phyloP scores from a whole-genome alignment of 495 filamentous ascomycete species.

The Aspergillus haitiensis region DNA sequence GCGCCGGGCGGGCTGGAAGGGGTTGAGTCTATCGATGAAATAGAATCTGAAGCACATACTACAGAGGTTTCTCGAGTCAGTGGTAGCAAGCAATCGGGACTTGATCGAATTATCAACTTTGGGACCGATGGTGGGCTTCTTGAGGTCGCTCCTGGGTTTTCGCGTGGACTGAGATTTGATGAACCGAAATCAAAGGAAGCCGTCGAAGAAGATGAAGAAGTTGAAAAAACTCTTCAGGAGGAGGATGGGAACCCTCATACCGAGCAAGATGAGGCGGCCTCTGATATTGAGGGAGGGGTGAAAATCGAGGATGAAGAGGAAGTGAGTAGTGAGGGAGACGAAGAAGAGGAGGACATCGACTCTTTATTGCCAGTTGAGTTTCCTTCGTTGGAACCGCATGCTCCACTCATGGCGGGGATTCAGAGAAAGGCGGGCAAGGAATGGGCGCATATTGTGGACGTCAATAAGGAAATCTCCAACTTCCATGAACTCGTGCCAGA shows the following conservation, averaged over 20 bases:
- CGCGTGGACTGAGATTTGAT: conserved; percentile 71
- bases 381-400: conserved; percentile 84
- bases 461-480: conserved; percentile 86
- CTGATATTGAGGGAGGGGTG: conserved; percentile 41
- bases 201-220: conserved; percentile 62
- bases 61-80: conserved; percentile 44
- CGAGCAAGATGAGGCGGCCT: conserved; percentile 33
- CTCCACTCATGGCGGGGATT: conserved; percentile 67
- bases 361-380: conserved; percentile 89
- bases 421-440: conserved; percentile 74
- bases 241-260: conserved; percentile 52
- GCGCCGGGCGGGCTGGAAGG: conserved; percentile 88
- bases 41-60: conserved; percentile 63
- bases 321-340: conserved; percentile 37
- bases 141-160: conserved; percentile 79
- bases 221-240: conserved; percentile 71
- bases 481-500: conserved; percentile 91
- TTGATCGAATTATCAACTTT: conserved; percentile 82
- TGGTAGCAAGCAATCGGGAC: conserved; percentile 42
- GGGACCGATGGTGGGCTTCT: conserved; percentile 75
- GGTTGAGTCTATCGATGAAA: conserved; percentile 74
- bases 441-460: conserved; percentile 98
- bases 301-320: conserved; percentile 53
- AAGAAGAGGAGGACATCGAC: conserved; percentile 81
- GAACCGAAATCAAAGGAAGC: conserved; percentile 59